Base-by-base conservation (phyloP, 1,284 basidiomycete genomes). In the Leucoagaricus sp. region DNA sequence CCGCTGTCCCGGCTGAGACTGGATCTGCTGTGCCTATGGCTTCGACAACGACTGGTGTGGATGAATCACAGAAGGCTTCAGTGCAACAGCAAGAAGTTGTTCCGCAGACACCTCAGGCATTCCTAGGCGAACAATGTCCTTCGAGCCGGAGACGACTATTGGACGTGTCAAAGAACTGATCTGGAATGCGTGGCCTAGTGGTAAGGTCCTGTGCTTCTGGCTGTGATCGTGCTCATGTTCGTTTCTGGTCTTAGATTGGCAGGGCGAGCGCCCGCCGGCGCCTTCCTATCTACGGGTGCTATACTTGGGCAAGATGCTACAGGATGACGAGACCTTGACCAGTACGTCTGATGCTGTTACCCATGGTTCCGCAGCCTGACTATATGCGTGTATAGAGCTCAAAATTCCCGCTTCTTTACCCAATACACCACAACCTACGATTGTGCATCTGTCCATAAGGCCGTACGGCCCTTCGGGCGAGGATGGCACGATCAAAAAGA, bases 81-180 rank as follows among this genome's bases (percentile, higher is more conserved):
- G 15, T 29, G 40, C 49, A 49, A 29, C 48, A 46, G 33, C 58
- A 62, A 42, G 57, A 60, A 15, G 49, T 65, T 58, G 66, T 84
- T 4, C 84, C 85, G 3, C 84, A 83, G 62, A 80, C 76, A 6
- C 84, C 84, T 0, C 85, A 90, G 74, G 81, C 86, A 2, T 80
- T 93, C 64, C 76, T 95, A 77, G 87, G 57, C 79, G 86, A 64
- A 84, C 85, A 1, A 90, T 92, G 81, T 76, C 82, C 0, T 94
- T 94, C 64, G 89, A 91, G 48, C 89, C 90, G 8, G 84, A 86
- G 64, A 87, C 83, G 33, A 90, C 89, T 0, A 76, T 94, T 15
- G 89, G 90, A 12, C 76, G 91, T 60, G 86, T 91, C 55, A 94
- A 94, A 72, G 91, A 94, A 73, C 77, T 93, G 48, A 83, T 89